These are phyloP conservation scores for Boletus rubroflammeus DNA, from an alignment of 768 basidiomycete species.

Conservation along the genomic window DNA sequence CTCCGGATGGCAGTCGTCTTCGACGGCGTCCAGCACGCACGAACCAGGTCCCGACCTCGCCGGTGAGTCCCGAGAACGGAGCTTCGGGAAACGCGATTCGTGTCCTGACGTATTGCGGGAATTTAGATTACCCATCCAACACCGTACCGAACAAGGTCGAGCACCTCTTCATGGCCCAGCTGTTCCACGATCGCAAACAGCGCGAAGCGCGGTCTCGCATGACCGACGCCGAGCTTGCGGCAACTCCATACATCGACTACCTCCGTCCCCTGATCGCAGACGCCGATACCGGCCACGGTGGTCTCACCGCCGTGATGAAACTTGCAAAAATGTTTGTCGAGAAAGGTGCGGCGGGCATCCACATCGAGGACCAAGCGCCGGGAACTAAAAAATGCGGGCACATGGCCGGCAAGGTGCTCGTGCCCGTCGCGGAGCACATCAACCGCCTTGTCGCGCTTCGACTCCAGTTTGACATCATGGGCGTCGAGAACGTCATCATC, in stretches of 20 bases:
- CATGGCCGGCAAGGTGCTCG: constrained; percentile 95
- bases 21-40: constrained; percentile 88
- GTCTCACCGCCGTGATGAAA: constrained; percentile 98
- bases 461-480: constrained; percentile 97
- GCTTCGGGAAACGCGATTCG: too few species aligned
- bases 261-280: constrained; percentile 94
- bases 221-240: constrained; percentile 65
- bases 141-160: constrained; percentile 99
- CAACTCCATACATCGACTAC: constrained; percentile 77
- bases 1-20: constrained; percentile 93
- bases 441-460: constrained; percentile 97
- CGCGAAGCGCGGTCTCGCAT: constrained; percentile 71
- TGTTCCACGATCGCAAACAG: constrained; percentile 99
- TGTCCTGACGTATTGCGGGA: background rate
- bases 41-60: constrained; percentile 99
- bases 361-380: constrained; percentile 96
- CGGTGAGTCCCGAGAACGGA: constrained; percentile 43
- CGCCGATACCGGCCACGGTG: constrained; percentile 97
- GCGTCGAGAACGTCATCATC: constrained; percentile 90
- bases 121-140: constrained; percentile 91
- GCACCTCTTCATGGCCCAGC: constrained; percentile 95
- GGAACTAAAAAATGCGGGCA: constrained; percentile 96
- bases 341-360: constrained; percentile 96
- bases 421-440: constrained; percentile 96
- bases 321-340: constrained; percentile 98